Conservation (phyloP, 2,329 filamentous ascomycete genomes). For the Aspergillus cejpii region DNA sequence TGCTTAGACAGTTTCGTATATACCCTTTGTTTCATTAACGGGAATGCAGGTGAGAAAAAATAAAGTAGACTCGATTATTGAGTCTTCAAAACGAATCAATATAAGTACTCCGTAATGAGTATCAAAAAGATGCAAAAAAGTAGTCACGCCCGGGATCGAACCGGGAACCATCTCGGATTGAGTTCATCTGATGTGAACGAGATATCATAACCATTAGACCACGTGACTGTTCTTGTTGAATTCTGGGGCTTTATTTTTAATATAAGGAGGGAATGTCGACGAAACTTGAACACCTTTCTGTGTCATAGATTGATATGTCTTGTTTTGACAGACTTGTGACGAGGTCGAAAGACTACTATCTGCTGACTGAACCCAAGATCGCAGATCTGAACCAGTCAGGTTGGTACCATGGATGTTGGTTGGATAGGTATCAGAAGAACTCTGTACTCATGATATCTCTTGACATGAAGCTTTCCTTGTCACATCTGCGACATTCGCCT, state of each 20-base stretch:
- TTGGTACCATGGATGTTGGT: too few relatives aligned
- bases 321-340: slow-evolving; percentile 3
- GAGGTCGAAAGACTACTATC: background rate
- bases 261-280: background rate
- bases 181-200: slow-evolving; percentile 29
- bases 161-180: slow-evolving; percentile 35
- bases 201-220: slow-evolving; percentile 40
- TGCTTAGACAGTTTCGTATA: too few relatives aligned
- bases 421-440: too few relatives aligned
- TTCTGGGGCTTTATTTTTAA: background rate
- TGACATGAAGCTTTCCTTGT: background rate
- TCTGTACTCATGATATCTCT: background rate
- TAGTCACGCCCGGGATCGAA: slow-evolving; percentile 37
- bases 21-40: too few relatives aligned
- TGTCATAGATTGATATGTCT: background rate
- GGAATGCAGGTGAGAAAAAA: too few relatives aligned
- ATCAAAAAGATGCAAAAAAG: slow-evolving; percentile 14
- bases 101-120: too few relatives aligned
- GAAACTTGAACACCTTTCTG: background rate
- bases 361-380: slow-evolving; percentile 1
- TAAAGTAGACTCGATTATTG: background rate
- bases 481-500: background rate
- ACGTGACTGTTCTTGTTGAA: slow-evolving; percentile 16
- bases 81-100: too few relatives aligned
- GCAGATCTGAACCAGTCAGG: background rate